Evolutionary conservation across 306 rosid species (phyloP), one percentile per base, ranked within the genome.

Genomic region (Rosa chinensis): DNA sequence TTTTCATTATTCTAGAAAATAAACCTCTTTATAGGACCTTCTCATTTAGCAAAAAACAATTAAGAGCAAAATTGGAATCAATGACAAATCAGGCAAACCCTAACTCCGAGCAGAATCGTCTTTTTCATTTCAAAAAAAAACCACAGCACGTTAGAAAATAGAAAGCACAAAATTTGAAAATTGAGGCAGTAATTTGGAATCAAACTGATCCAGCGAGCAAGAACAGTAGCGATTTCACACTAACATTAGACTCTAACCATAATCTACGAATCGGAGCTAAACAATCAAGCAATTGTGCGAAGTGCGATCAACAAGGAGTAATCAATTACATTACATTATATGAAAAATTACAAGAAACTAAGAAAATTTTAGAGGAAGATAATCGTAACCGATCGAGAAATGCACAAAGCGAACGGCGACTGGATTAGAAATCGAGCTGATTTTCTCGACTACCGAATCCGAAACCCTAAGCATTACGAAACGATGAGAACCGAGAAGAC

Each of bases 311-410:
- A 9, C 17, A 68, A 59, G 11, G 28, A 45, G 43, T 32, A 73
- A 84, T 76, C 28, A 48, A 48, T 74, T 69, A 53, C 72, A 79
- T 53, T 72, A 44, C 21, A 43, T 45, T 8, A 52, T 52, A 45
- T 43, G 11, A 18, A 48, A 85, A 74, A 49, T 77, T 25, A 69
- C 52, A 58, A 53, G 25, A 80, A 76, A 47, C 18, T 23, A 53
- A n/a, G 25, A 17, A 42, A 62, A 79, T 45, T 25, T 81, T 37
- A 61, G 25, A 37, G 64, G 45, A 77, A 77, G 55, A 17, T 47
- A 69, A 16, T 23, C 35, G 21, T 25, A 77, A 76, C 42, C 20
- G 48, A 76, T 42, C 53, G 43, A 79, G 47, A 50, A 39, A 42
- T 45, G 55, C 48, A 16, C 48, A 56, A 35, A 43, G 71, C 10